Conservation (phyloP, 495 filamentous ascomycete genomes). For the Neurospora intermedia region DNA sequence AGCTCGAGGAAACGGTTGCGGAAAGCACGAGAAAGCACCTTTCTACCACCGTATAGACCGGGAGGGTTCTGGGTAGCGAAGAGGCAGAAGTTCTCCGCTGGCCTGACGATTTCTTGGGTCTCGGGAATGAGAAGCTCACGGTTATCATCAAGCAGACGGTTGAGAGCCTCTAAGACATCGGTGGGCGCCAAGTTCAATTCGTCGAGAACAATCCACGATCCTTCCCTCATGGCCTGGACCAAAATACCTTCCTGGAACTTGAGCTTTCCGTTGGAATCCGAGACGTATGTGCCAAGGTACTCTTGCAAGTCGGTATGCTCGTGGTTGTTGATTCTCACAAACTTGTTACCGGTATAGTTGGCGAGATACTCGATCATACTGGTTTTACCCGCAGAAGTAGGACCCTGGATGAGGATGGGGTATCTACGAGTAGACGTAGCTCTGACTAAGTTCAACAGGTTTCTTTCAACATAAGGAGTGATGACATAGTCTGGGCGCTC, state of each 20-base stretch:
- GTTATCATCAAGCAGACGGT: conserved; percentile 92
- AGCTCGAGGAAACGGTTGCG: conserved; percentile 94
- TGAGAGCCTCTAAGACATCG: conserved; percentile 91
- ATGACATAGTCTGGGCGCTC: conserved; percentile 87
- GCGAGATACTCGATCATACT: conserved; percentile 99
- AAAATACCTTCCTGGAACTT: conserved; percentile 90
- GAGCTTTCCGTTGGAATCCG: conserved; percentile 70
- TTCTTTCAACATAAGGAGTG: conserved; percentile 87
- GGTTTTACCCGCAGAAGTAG: conserved; percentile 94
- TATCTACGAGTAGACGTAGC: conserved; percentile 86
- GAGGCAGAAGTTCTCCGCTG: conserved; percentile 91
- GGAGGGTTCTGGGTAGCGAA: conserved; percentile 99
- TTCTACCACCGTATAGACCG: conserved; percentile 89
- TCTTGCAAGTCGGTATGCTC: conserved; percentile 98
- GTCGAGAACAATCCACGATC: conserved; percentile 96
- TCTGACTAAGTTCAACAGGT: conserved; percentile 84
- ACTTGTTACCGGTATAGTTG: conserved; percentile 89
- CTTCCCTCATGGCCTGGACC: conserved; percentile 82
- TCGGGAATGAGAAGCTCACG: conserved; percentile 95
- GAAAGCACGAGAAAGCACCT: conserved; percentile 86
- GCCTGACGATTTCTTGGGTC: conserved; percentile 85
- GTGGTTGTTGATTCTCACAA: conserved; percentile 98
- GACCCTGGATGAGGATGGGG: conserved; percentile 92
- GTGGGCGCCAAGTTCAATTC: conserved; percentile 94
- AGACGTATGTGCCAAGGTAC: conserved; percentile 91